Conservation (phyloP, 1,139 yeast genomes). For the Blastobotrys indianensis region DNA sequence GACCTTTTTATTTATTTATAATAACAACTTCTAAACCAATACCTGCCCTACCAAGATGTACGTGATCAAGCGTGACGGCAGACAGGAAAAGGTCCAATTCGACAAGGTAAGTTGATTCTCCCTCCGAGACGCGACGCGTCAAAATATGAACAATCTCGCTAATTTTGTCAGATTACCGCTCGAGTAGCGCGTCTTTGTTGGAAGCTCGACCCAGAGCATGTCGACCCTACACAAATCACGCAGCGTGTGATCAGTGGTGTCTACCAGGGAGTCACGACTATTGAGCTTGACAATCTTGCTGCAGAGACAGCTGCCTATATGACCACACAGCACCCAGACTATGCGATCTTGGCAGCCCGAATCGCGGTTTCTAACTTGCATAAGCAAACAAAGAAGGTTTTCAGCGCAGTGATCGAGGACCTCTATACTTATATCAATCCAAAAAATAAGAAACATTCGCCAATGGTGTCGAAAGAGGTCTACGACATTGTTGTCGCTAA, state of each 20-base stretch:
- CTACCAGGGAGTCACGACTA: slow-evolving; percentile 78
- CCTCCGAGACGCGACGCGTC: no score
- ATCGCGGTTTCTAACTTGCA: slow-evolving; percentile 72
- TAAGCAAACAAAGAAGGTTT: slow-evolving; percentile 68
- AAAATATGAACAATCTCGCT: neutral
- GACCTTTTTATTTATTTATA: slow-evolving; percentile 3
- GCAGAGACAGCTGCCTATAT: slow-evolving; percentile 86
- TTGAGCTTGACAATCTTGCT: slow-evolving; percentile 68
- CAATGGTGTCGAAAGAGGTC: slow-evolving; percentile 59
- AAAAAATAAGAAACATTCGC: slow-evolving; percentile 59
- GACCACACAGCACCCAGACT: slow-evolving; percentile 88
- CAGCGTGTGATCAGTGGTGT: slow-evolving; percentile 73
- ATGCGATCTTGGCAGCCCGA: slow-evolving; percentile 79
- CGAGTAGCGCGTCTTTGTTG: slow-evolving; percentile 65
- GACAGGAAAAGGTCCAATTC: slow-evolving; percentile 78
- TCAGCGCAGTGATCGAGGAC: slow-evolving; percentile 58
- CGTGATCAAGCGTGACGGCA: slow-evolving; percentile 64
- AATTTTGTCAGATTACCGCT: slow-evolving; percentile 43
- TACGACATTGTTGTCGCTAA: slow-evolving; percentile 48
- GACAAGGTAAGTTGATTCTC: slow-evolving; percentile 39
- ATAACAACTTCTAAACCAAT: neutral
- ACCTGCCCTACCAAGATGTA: slow-evolving; percentile 35
- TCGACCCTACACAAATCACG: slow-evolving; percentile 73
- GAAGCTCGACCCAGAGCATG: slow-evolving; percentile 68
- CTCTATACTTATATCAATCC: slow-evolving; percentile 59